Conservation (phyloP, 345 rosid genomes). For the Heritiera littoralis region DNA sequence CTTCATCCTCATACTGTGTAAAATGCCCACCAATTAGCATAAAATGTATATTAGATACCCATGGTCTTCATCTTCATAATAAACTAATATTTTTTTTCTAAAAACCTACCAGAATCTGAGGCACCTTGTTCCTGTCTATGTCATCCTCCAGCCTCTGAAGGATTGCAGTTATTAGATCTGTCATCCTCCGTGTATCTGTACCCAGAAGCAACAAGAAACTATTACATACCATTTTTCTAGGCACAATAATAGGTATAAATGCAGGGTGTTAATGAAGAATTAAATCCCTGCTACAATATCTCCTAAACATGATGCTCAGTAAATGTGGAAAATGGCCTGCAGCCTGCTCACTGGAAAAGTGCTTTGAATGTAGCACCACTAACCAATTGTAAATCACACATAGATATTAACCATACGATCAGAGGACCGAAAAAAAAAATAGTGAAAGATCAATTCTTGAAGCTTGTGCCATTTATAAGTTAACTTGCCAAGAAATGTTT, state of each 20-base stretch:
- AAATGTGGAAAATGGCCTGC: background rate
- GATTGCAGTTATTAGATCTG: slow-evolving; percentile 76
- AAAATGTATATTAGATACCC: slow-evolving; percentile 8
- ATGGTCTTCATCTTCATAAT: background rate
- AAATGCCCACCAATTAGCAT: slow-evolving; percentile 23
- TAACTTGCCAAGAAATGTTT: background rate
- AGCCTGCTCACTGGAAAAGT: background rate
- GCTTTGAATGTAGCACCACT: background rate
- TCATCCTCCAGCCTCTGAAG: slow-evolving; percentile 89
- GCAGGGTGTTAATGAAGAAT: background rate
- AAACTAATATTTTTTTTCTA: background rate
- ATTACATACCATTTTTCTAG: slow-evolving; percentile 18
- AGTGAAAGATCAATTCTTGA: background rate
- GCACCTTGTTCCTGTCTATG: slow-evolving; percentile 71
- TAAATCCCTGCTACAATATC: background rate
- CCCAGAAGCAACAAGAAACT: slow-evolving; percentile 22
- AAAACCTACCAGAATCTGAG: slow-evolving; percentile 75
- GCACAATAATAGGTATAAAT: background rate
- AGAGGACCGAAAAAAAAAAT: background rate
- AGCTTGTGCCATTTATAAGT: background rate
- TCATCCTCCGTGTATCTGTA: slow-evolving; percentile 72
- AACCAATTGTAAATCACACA: slow-evolving; percentile 1
- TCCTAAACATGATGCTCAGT: background rate
- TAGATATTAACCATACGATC: background rate
- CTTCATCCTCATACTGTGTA: slow-evolving; percentile 93